These are phyloP conservation scores for Phylloporus arenicola DNA, from an alignment of 768 basidiomycete species.

Conservation along the genomic window DNA sequence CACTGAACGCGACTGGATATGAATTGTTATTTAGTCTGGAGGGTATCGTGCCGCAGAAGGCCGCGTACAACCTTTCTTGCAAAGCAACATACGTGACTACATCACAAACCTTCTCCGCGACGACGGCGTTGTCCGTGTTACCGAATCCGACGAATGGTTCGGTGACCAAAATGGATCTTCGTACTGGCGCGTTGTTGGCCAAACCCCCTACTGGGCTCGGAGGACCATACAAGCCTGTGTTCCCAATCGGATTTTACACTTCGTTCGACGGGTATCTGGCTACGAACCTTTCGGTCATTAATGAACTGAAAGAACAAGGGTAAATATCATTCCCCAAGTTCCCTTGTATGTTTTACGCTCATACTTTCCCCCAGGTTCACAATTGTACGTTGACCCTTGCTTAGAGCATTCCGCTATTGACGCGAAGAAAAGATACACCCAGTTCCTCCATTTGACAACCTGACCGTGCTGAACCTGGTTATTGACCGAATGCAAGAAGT, in stretches of 20 bases:
- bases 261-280: slow-evolving; percentile 32
- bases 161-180: slow-evolving; percentile 46
- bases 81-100: slow-evolving; percentile 25
- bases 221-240: slow-evolving; percentile 47
- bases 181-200: slow-evolving; percentile 53
- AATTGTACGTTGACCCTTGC: slow-evolving; percentile 28
- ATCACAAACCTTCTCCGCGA: slow-evolving; percentile 42
- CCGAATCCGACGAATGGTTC: slow-evolving; percentile 47
- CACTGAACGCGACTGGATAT: slow-evolving; percentile 47
- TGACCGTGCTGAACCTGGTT: slow-evolving; percentile 51
- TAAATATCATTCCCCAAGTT: slow-evolving; percentile 5
- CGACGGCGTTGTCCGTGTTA: slow-evolving; percentile 43
- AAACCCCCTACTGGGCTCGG: slow-evolving; percentile 46
- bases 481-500: slow-evolving; percentile 69
- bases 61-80: slow-evolving; percentile 28
- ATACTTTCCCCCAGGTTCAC: slow-evolving; percentile 8
- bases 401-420: background rate
- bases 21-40: slow-evolving; percentile 46
- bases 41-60: slow-evolving; percentile 38
- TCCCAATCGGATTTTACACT: slow-evolving; percentile 43
- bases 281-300: slow-evolving; percentile 21
- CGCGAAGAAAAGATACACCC: slow-evolving; percentile 51
- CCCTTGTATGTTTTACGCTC: background rate
- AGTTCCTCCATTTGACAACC: slow-evolving; percentile 58
- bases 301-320: slow-evolving; percentile 31